These are phyloP conservation scores for Curvularia sp. DNA, from an alignment of 2,329 filamentous ascomycete species.

Conservation along the genomic window DNA sequence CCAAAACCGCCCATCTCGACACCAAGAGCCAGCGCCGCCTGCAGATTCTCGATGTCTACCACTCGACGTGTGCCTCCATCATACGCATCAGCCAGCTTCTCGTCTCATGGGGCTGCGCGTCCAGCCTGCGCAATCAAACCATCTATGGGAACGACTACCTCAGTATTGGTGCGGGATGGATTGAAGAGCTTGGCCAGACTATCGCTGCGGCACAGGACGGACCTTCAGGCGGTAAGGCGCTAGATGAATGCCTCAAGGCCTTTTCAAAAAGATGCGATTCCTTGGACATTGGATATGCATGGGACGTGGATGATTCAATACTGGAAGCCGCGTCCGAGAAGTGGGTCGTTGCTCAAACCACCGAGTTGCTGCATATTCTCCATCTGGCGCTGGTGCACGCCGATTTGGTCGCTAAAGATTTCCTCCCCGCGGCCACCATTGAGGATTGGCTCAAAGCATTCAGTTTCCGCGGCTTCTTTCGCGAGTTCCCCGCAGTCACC, in stretches of 20 bases:
- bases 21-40: conserved; percentile 67
- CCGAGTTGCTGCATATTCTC: conserved; percentile 76
- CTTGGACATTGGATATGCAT: conserved; percentile 54
- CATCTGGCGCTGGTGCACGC: conserved; percentile 76
- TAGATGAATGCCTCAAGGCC: conserved; percentile 57
- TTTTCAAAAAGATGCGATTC: conserved; percentile 58
- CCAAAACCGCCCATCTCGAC: conserved; percentile 59
- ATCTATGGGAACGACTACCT: conserved; percentile 42
- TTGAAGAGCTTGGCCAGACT: conserved; percentile 44
- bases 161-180: conserved; percentile 40
- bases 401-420: conserved; percentile 57
- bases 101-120: conserved; percentile 43
- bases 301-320: conserved; percentile 58
- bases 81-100: conserved; percentile 49
- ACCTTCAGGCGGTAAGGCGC: conserved; percentile 25
- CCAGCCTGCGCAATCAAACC: conserved; percentile 37
- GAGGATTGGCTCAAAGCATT: conserved; percentile 46
- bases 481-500: conserved; percentile 60
- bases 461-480: conserved; percentile 64
- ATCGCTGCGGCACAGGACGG: conserved; percentile 46
- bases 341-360: conserved; percentile 69
- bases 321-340: conserved; percentile 65
- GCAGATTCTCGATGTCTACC: conserved; percentile 74
- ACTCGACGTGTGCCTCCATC: conserved; percentile 71
- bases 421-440: conserved; percentile 41